A percentile compares a stretch with the other conserved stretches of the same genome.
These are phyloP conservation scores for Pisolithus orientalis DNA, from an alignment of 768 basidiomycete species.

Conservation along the genomic window DNA sequence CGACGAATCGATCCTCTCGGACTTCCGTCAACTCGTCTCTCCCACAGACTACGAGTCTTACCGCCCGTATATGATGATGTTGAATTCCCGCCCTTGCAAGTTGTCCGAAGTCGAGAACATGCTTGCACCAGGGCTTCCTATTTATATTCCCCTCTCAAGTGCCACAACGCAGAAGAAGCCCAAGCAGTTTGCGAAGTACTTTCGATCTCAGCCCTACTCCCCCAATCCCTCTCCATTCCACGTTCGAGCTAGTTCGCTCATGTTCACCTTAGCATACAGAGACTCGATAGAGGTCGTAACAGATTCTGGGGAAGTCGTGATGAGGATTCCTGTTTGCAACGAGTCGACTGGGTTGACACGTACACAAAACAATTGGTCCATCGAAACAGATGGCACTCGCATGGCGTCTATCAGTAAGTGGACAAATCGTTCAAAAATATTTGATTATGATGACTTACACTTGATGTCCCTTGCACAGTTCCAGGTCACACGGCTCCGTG, in stretches of 20 bases:
- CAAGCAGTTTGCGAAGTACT: constrained; percentile 10
- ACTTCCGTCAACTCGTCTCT: too few species aligned
- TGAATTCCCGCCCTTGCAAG: not conserved
- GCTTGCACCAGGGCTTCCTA: not conserved
- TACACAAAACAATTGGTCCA: not conserved
- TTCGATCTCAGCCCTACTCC: too few species aligned
- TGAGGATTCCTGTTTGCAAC: not conserved
- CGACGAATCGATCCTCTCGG: too few species aligned
- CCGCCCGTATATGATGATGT: not conserved
- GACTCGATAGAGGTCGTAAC: not conserved
- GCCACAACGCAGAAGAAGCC: constrained; percentile 1
- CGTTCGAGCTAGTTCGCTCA: not conserved
- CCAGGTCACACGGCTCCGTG: constrained; percentile 9
- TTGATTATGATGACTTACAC: not conserved
- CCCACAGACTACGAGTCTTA: too few species aligned
- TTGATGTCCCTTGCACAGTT: constrained; percentile 1
- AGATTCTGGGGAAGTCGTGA: not conserved
- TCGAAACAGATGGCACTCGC: not conserved
- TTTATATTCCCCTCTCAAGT: not conserved
- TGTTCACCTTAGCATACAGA: not conserved
- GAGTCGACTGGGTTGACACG: not conserved
- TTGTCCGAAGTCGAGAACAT: not conserved
- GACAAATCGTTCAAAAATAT: not conserved
- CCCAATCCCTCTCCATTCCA: too few species aligned
- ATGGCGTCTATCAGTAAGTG: not conserved